Evolutionary conservation across 2,329 filamentous ascomycete species (phyloP), one percentile per base, ranked within the genome.

Genomic region (Fusarium multiceps): DNA sequence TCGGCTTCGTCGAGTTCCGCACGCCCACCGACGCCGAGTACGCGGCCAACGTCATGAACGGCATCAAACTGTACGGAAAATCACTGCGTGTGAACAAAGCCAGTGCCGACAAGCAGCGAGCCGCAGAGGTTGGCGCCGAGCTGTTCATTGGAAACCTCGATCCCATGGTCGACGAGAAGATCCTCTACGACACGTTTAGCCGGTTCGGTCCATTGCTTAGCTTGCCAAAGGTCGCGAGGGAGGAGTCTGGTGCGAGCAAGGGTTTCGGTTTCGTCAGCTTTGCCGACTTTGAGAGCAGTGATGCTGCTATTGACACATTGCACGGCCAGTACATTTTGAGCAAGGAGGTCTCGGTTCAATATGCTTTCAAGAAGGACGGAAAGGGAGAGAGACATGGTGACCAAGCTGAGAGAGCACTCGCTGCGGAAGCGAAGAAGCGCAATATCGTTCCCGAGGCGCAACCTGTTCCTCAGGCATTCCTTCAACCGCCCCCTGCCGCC

Each of bases 311-410:
- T 68, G 87, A 90, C 72, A 96, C 95, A 79, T 94, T 99, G 92
- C 92, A 97, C 79, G 93, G 93, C 54, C 94, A 98, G 82, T 98
- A 96, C 81, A 89, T 99, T 65, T 94, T 97, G 86, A 97, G 96
- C 85, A 97, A 97, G 83, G 93, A 97, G 80, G 92, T 98, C 74
- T 93, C 92, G 4, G 96, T 99, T 46, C 95, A 98, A 81, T 99
- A 98, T 80, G 96, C 96, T 41, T 98, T 97, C 87, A 99, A 99
- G 86, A 98, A 98, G 82, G 96, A 99, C 77, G 96, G 96, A 73
- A 97, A 97, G 83, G 95, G 95, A 74, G 95, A 98, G 82, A 87
- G 96, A 62, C 96, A 99, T 78, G 96, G 96, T 75, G 96, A 99
- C 79, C 88, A 94, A 74, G 96, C 96, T 30, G 96, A 99, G 82